Evolutionary conservation across 108 stramenopile genomes (phyloP).

Genomic region (Skeletonema grethae): DNA sequence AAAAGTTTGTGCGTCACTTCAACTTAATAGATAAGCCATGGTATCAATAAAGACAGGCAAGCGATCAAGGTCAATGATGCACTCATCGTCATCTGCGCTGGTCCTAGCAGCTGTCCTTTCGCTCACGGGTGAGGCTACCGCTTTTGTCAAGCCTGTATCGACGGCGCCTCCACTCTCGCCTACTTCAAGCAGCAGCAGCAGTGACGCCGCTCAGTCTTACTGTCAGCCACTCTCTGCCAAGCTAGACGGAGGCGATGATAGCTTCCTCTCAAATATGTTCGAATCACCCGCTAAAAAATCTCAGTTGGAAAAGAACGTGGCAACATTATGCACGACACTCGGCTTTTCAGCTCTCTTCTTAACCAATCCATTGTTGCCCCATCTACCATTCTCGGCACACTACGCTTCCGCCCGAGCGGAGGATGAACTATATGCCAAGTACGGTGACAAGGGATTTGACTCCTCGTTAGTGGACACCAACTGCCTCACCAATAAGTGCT

Average conservation of each 20-base stretch:
- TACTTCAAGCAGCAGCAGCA: not conserved
- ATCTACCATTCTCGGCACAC: constrained; percentile 31
- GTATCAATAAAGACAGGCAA: constrained; percentile 9
- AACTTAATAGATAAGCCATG: not conserved
- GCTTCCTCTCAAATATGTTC: constrained; percentile 1
- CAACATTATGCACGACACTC: constrained; percentile 40
- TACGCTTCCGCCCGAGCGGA: constrained; percentile 70
- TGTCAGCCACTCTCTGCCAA: constrained; percentile 17
- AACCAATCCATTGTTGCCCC: constrained; percentile 45
- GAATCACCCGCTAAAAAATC: constrained; percentile 14
- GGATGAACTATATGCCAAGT: constrained; percentile 86
- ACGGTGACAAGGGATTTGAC: constrained; percentile 85
- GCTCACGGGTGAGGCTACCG: not conserved
- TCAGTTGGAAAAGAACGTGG: constrained; percentile 34
- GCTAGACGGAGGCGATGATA: not conserved
- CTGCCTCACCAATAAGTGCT: constrained; percentile 84
- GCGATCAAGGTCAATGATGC: constrained; percentile 27
- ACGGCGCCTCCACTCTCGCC: not conserved
- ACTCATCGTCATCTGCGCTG: constrained; percentile 9
- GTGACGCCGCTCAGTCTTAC: not conserved
- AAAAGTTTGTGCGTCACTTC: not conserved
- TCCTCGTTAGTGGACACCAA: constrained; percentile 85
- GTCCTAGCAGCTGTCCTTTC: constrained; percentile 16
- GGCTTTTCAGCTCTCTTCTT: constrained; percentile 49
- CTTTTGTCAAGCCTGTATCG: not conserved